phyloP scores from a whole-genome alignment of 2,329 filamentous ascomycete genomes.

The Neofusicoccum cordaticola region DNA sequence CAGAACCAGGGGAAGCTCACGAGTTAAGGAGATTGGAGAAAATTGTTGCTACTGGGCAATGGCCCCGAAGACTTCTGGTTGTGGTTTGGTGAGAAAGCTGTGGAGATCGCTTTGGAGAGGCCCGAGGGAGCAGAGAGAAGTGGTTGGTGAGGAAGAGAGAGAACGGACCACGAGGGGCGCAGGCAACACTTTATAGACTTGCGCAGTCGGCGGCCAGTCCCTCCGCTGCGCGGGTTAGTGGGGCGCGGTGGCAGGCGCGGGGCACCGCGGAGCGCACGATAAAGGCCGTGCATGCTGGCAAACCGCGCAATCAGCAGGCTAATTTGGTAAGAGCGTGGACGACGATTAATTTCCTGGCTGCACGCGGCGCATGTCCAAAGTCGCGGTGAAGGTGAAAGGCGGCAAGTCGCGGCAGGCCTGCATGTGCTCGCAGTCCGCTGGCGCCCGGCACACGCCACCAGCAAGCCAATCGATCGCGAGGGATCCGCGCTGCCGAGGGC shows the following conservation, averaged over 20 bases:
- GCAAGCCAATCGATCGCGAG: background rate
- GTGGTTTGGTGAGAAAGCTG: background rate
- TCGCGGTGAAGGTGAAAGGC: slow-evolving; percentile 5
- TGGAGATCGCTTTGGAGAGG: background rate
- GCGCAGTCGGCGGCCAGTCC: background rate
- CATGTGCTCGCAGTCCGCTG: background rate
- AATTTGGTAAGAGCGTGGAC: background rate
- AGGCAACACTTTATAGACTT: slow-evolving; percentile 15
- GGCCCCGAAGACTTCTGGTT: slow-evolving; percentile 32
- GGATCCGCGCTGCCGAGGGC: background rate
- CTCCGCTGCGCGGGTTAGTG: background rate
- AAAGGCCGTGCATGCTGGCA: background rate
- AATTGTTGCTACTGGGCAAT: slow-evolving; percentile 74
- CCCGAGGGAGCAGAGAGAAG: background rate
- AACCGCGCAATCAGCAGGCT: background rate
- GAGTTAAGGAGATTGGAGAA: slow-evolving; percentile 98
- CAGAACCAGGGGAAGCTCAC: slow-evolving; percentile 55
- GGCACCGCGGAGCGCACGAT: background rate
- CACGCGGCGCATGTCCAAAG: slow-evolving; percentile 1
- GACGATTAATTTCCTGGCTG: background rate
- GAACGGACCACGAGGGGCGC: background rate
- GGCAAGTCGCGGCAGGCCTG: background rate
- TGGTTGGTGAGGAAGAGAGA: background rate
- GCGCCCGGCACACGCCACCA: background rate
- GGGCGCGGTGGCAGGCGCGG: background rate